Evolutionary conservation across 208 protist species (phyloP).

Genomic region (Leishmania martiniquensis): DNA sequence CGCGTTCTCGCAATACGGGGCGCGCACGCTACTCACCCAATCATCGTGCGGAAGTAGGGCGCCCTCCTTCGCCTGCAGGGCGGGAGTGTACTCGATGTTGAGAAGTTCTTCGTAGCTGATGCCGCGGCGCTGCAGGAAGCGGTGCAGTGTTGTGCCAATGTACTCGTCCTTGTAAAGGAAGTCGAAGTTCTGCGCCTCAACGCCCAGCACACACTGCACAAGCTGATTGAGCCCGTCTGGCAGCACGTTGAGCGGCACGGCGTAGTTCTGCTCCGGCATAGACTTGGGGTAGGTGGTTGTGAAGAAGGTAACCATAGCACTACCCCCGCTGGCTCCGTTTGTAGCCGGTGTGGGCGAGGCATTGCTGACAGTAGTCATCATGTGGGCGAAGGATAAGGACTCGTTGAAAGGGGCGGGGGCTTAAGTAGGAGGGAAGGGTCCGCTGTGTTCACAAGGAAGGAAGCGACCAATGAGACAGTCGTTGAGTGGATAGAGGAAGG

Average conservation of each 20-base stretch:
- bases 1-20: slow-evolving; percentile 54
- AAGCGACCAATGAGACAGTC: too few species aligned
- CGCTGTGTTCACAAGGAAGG: neutral
- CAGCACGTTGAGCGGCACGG: slow-evolving; percentile 64
- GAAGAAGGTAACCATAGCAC: slow-evolving; percentile 79
- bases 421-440: neutral
- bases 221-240: slow-evolving; percentile 72
- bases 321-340: slow-evolving; percentile 38
- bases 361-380: slow-evolving; percentile 11
- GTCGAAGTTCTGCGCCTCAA: slow-evolving; percentile 62
- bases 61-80: slow-evolving; percentile 80
- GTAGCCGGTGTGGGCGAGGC: slow-evolving; percentile 5
- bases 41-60: slow-evolving; percentile 85
- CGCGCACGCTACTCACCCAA: slow-evolving; percentile 83
- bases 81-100: slow-evolving; percentile 86
- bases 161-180: slow-evolving; percentile 85
- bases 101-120: slow-evolving; percentile 84
- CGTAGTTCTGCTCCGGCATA: slow-evolving; percentile 83
- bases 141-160: slow-evolving; percentile 72
- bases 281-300: slow-evolving; percentile 64
- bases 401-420: neutral
- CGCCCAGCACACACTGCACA: slow-evolving; percentile 67
- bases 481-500: neutral
- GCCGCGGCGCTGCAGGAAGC: slow-evolving; percentile 68
- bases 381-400: neutral